phyloP scores from a whole-genome alignment of 2,329 filamentous ascomycete species.

The Gnomoniopsis smithogilvyi region DNA sequence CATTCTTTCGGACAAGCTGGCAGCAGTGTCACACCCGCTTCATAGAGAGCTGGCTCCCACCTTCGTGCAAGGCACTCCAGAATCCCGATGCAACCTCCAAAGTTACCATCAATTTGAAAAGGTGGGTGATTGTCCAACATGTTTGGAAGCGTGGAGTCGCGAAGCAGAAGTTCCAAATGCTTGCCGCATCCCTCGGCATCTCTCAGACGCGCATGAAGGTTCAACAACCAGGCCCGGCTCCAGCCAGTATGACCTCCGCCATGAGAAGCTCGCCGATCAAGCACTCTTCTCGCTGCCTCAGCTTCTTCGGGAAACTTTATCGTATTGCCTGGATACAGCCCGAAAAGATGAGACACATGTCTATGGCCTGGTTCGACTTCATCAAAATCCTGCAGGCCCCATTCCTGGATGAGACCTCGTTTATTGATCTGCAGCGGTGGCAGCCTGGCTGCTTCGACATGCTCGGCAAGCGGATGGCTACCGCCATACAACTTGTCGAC shows the following conservation, averaged over 20 bases:
- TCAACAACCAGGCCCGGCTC: conserved; percentile 49
- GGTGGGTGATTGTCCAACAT: conserved; percentile 42
- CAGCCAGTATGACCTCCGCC: conserved; percentile 48
- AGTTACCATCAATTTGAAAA: conserved; percentile 50
- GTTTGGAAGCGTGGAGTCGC: conserved; percentile 39
- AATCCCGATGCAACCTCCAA: conserved; percentile 44
- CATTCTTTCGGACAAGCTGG: conserved; percentile 35
- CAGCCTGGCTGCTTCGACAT: conserved; percentile 22
- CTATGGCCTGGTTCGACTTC: conserved; percentile 46
- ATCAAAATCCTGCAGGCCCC: conserved; percentile 32
- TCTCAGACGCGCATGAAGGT: conserved; percentile 41
- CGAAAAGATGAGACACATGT: conserved; percentile 48
- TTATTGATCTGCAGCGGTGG: conserved; percentile 29
- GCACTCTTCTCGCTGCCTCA: conserved; percentile 26
- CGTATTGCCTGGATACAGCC: conserved; percentile 40
- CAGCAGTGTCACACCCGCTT: conserved; percentile 30
- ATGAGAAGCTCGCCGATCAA: conserved; percentile 27
- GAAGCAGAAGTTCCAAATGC: conserved; percentile 36
- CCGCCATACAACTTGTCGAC: conserved; percentile 15
- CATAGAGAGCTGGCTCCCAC: conserved; percentile 23
- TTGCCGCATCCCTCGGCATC: conserved; percentile 33
- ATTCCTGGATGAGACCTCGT: conserved; percentile 38
- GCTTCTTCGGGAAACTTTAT: conserved; percentile 28
- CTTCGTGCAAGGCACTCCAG: conserved; percentile 42
- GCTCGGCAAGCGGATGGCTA: background rate